These are phyloP conservation scores for Quillaja saponaria DNA, from an alignment of 306 rosid species.

Conservation along the genomic window DNA sequence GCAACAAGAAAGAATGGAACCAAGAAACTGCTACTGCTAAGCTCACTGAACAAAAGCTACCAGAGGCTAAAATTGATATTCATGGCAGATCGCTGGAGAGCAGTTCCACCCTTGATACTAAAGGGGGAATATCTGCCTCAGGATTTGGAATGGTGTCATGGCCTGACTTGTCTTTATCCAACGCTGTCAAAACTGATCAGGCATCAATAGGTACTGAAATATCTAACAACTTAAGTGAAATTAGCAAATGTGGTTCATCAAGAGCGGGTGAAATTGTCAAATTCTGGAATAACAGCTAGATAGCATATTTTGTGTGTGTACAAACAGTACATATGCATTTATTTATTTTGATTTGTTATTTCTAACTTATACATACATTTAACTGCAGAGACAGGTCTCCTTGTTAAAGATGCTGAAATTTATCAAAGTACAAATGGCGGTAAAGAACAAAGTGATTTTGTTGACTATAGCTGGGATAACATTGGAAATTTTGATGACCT, in stretches of 20 bases:
- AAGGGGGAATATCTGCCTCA: constrained; percentile 48
- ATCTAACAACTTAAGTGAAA: constrained; percentile 43
- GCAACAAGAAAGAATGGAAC: constrained; percentile 57
- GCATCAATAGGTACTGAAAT: constrained; percentile 48
- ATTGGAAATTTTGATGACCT: constrained; percentile 96
- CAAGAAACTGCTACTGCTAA: constrained; percentile 46
- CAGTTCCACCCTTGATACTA: constrained; percentile 40
- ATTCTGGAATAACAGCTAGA: constrained; percentile 18
- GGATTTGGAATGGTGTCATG: constrained; percentile 50
- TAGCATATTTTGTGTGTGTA: constrained; percentile 19
- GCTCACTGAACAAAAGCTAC: constrained; percentile 53
- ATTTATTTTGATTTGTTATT: constrained; percentile 23
- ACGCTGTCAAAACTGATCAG: constrained; percentile 47
- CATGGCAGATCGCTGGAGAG: constrained; percentile 47
- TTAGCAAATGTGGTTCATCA: constrained; percentile 38
- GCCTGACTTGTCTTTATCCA: constrained; percentile 61
- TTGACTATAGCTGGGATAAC: constrained; percentile 84
- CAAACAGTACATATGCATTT: constrained; percentile 21
- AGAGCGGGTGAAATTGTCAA: constrained; percentile 47
- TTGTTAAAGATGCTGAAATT: constrained; percentile 50
- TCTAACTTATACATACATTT: constrained; percentile 35
- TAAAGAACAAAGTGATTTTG: constrained; percentile 76
- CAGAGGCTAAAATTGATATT: constrained; percentile 46
- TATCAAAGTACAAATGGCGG: constrained; percentile 55
- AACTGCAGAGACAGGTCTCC: constrained; percentile 53